These are phyloP conservation scores for Candida nemodendra DNA, from an alignment of 805 yeast genomes.

Conservation along the genomic window DNA sequence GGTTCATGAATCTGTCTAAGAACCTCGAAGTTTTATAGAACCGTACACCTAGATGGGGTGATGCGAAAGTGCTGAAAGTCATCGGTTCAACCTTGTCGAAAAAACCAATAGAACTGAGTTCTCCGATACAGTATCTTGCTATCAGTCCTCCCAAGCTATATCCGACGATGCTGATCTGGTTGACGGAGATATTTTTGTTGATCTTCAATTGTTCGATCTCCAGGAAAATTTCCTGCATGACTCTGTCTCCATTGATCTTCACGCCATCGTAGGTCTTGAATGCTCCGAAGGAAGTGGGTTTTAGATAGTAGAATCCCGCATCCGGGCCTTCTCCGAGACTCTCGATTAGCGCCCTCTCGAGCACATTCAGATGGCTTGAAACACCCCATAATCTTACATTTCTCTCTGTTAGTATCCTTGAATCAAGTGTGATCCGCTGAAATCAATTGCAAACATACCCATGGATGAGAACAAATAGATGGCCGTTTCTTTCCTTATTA, in stretches of 20 bases:
- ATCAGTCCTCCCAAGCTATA: slow-evolving; percentile 90
- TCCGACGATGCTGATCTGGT: slow-evolving; percentile 73
- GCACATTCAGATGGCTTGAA: slow-evolving; percentile 51
- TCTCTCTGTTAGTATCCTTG: too few species aligned
- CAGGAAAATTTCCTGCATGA: slow-evolving; percentile 60
- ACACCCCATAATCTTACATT: slow-evolving; percentile 68
- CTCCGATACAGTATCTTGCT: slow-evolving; percentile 67
- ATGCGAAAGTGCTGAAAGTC: slow-evolving; percentile 65
- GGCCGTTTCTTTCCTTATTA: too few species aligned
- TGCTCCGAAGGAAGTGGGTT: slow-evolving; percentile 62
- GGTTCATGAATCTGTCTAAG: slow-evolving; percentile 41
- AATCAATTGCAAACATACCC: slow-evolving; percentile 47
- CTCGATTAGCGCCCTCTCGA: slow-evolving; percentile 42
- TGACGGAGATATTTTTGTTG: slow-evolving; percentile 34
- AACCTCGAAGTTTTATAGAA: slow-evolving; percentile 39
- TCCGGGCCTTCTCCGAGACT: slow-evolving; percentile 34
- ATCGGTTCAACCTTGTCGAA: slow-evolving; percentile 62
- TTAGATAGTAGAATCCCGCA: slow-evolving; percentile 42
- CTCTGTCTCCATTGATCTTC: slow-evolving; percentile 65
- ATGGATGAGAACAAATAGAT: slow-evolving; percentile 71
- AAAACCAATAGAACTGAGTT: slow-evolving; percentile 47
- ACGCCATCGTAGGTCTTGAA: slow-evolving; percentile 86
- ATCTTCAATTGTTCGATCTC: slow-evolving; percentile 38
- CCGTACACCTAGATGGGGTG: slow-evolving; percentile 71
- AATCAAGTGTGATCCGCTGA: too few species aligned